phyloP scores from a whole-genome alignment of 2,329 filamentous ascomycete species.

The Pseudogymnoascus sp. region DNA sequence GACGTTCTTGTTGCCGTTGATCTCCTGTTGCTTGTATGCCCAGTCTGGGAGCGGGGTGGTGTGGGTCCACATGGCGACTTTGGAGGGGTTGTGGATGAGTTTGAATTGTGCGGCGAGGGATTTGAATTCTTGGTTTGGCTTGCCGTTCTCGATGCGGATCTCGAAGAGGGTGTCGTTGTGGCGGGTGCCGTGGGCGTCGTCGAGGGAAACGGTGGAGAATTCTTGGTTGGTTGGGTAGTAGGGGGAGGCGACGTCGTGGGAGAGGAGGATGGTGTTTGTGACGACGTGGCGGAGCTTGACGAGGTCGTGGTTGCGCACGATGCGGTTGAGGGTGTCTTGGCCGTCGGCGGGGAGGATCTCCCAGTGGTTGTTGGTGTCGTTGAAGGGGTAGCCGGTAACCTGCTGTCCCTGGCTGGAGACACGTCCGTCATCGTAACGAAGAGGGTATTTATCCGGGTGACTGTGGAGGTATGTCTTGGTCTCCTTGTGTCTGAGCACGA shows the following conservation, averaged over 20 bases:
- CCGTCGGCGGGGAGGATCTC: slow-evolving; percentile 70
- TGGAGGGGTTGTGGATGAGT: slow-evolving; percentile 85
- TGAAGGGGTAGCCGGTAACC: slow-evolving; percentile 95
- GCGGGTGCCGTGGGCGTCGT: slow-evolving; percentile 65
- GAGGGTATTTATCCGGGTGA: slow-evolving; percentile 78
- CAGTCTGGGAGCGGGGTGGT: slow-evolving; percentile 91
- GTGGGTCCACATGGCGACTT: slow-evolving; percentile 99
- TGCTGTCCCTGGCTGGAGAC: slow-evolving; percentile 97
- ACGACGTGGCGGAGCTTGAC: slow-evolving; percentile 79
- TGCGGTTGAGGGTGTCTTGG: slow-evolving; percentile 49
- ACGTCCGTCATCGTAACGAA: slow-evolving; percentile 93
- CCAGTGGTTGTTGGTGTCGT: slow-evolving; percentile 99
- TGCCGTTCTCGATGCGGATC: slow-evolving; percentile 80
- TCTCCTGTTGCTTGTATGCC: slow-evolving; percentile 95
- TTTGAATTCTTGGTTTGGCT: slow-evolving; percentile 75
- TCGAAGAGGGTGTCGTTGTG: slow-evolving; percentile 90
- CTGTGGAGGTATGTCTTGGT: slow-evolving; percentile 95
- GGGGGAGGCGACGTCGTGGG: slow-evolving; percentile 94
- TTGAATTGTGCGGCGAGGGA: slow-evolving; percentile 91
- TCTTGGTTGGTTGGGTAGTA: slow-evolving; percentile 97
- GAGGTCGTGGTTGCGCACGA: slow-evolving; percentile 74
- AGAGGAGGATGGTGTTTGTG: slow-evolving; percentile 79
- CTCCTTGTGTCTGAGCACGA: slow-evolving; percentile 91
- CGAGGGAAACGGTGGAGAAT: slow-evolving; percentile 73
- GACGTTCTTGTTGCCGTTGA: slow-evolving; percentile 98